These are phyloP conservation scores for Trifolium fragiferum DNA, from an alignment of 306 rosid genomes.

Conservation along the genomic window DNA sequence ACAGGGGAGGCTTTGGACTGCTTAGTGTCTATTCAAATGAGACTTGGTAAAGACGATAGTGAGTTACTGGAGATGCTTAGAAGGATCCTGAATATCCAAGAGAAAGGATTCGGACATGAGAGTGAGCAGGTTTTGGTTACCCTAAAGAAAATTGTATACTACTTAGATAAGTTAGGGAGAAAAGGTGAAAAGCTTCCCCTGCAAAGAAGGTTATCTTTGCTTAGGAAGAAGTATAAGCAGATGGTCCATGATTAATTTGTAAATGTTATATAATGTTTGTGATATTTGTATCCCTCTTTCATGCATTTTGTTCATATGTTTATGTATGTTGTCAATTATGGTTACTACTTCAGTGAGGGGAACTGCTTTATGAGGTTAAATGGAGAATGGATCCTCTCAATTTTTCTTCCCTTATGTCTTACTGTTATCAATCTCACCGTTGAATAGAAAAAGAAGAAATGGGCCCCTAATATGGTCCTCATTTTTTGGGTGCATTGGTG, in stretches of 20 bases:
- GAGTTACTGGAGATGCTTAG: constrained; percentile 63
- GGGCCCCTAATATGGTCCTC: no score
- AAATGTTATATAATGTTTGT: constrained; percentile 24
- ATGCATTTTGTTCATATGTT: constrained; percentile 25
- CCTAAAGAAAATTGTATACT: constrained; percentile 69
- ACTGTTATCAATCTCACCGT: no score
- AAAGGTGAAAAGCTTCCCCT: constrained; percentile 65
- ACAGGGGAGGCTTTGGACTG: constrained; percentile 95
- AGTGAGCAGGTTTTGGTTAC: constrained; percentile 74
- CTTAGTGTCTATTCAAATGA: constrained; percentile 77
- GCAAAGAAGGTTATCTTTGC: constrained; percentile 71
- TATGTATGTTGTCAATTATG: constrained; percentile 16
- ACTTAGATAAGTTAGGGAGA: constrained; percentile 72
- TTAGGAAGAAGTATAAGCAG: constrained; percentile 69
- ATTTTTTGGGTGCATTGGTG: no score
- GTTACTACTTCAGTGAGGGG: constrained; percentile 7
- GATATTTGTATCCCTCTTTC: not conserved
- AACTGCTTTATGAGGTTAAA: not conserved
- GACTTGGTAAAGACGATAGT: constrained; percentile 61
- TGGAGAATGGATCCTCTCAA: no score
- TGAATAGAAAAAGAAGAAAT: no score
- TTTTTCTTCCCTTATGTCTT: no score
- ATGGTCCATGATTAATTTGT: constrained; percentile 50
- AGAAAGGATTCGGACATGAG: constrained; percentile 76
- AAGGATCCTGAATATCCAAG: constrained; percentile 75